Conservation (phyloP, 2,329 filamentous ascomycete genomes). For the Aspergillus fructus region DNA sequence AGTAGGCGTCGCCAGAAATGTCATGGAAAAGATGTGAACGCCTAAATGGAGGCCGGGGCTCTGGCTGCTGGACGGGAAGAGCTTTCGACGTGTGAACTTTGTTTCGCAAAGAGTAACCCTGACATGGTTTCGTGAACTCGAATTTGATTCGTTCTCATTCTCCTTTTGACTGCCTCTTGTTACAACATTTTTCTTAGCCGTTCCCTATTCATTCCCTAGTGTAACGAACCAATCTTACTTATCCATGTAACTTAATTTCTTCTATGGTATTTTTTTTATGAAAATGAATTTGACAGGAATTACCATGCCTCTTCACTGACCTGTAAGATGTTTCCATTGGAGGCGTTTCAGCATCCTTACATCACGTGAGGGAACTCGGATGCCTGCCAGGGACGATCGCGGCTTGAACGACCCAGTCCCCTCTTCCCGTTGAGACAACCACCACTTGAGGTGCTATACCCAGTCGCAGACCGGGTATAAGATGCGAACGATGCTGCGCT, state of each 20-base stretch:
- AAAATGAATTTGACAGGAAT: background rate
- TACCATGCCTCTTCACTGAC: background rate
- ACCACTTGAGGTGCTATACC: conserved; percentile 5
- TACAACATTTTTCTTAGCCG: background rate
- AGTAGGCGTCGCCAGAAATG: too few relatives aligned
- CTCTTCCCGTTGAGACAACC: conserved; percentile 7
- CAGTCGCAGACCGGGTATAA: conserved; percentile 18
- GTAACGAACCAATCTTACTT: background rate
- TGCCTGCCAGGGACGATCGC: conserved; percentile 15
- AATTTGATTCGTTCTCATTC: background rate
- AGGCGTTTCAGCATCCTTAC: background rate
- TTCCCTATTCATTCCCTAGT: background rate
- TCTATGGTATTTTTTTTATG: background rate
- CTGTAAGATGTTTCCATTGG: background rate
- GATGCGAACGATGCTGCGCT: conserved; percentile 22
- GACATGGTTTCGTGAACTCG: conserved; percentile 2
- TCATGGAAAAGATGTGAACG: background rate
- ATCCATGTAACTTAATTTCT: background rate
- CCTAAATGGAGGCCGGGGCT: conserved; percentile 1
- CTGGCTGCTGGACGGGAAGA: conserved; percentile 9
- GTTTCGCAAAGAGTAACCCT: background rate
- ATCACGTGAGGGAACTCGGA: conserved; percentile 18
- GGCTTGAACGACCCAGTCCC: conserved; percentile 11
- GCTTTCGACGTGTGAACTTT: conserved; percentile 3
- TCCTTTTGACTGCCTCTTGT: background rate